Base-by-base conservation (phyloP, 345 rosid genomes). In the Arabidopsis thaliana region DNA sequence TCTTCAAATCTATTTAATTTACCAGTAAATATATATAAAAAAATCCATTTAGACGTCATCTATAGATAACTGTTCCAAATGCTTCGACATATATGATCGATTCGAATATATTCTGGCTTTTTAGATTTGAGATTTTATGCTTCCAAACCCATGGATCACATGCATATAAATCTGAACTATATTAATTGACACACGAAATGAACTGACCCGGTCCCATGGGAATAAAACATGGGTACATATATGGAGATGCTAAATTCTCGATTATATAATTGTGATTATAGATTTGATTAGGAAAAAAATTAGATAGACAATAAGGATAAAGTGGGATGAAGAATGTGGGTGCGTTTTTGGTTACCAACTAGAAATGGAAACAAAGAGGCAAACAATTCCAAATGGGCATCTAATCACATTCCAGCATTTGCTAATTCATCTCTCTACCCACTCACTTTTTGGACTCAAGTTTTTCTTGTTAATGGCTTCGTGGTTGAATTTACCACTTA, bases 351-450 rank as follows among this genome's bases (percentile, higher is more conserved):
- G 69, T 49, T 60, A 68, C 14, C 36, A 69, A 36, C 69, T 59
- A 55, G 59, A 69, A 52, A 62, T 45, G 28, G 58, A 62, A 69
- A 69, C 50, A 69, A 59, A 41, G 74, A 60, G 69, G 74, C 56
- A 68, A 67, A 69, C 65, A 76, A 69, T 62, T 69, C 44, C 22
- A 69, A 69, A 63, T 69, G 75, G 75, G 75, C 70, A 61, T 69
- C 69, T 76, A 60, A 59, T 68, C 74, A 76, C 34, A 68, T 68
- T 76, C 74, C 79, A 76, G 67, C 61, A 75, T 75, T 75, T 49
- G 4, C 49, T 37, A 58, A 58, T 40, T 51, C 4, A 51, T 69
- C 63, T 75, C 63, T 75, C 63, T 60, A 33, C 34, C 75, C 80
- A 76, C 71, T 62, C 75, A 57, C 44, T 25, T 62, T 48, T 40